Percentiles rank a stretch among this genome's conserved stretches.
phyloP scores from a whole-genome alignment of 2,329 filamentous ascomycete species.

The Cercospora citrullina region DNA sequence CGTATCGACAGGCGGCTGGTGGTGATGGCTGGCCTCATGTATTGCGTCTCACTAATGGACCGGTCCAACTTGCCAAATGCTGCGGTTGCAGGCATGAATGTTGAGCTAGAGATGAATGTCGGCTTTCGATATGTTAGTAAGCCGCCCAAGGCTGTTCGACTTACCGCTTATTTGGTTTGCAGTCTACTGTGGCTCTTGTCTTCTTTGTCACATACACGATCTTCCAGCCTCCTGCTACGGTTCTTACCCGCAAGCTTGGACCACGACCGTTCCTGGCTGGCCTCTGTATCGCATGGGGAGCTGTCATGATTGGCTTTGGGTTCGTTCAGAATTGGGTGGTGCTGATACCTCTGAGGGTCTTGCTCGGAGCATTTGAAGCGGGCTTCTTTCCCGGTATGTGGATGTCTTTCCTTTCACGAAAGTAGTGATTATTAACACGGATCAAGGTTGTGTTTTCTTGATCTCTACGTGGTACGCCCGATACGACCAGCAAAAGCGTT shows the following conservation, averaged over 20 bases:
- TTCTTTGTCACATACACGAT: conserved; percentile 37
- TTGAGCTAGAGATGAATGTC: conserved; percentile 37
- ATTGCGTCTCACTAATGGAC: conserved; percentile 70
- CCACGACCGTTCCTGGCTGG: conserved; percentile 34
- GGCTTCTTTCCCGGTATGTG: conserved; percentile 46
- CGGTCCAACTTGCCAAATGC: conserved; percentile 15
- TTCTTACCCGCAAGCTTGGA: conserved; percentile 34
- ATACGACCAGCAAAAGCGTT: conserved; percentile 37
- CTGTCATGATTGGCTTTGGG: conserved; percentile 62
- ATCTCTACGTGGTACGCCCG: conserved; percentile 25
- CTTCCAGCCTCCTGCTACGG: conserved; percentile 36
- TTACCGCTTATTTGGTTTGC: conserved; percentile 5
- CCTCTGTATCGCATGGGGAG: conserved; percentile 55
- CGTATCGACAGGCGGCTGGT: conserved; percentile 60
- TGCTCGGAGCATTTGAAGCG: conserved; percentile 62
- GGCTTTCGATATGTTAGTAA: conserved; percentile 33
- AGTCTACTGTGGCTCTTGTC: conserved; percentile 12
- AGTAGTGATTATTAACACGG: background rate
- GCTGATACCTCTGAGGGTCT: conserved; percentile 55
- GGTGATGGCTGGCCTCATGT: conserved; percentile 55
- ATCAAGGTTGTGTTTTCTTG: conserved; percentile 30
- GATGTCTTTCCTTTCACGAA: background rate
- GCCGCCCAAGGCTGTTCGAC: background rate
- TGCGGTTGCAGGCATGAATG: conserved; percentile 45
- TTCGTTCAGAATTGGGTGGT: conserved; percentile 55